These are phyloP conservation scores for Lepidium africanum DNA, from an alignment of 345 rosid genomes.

Conservation along the genomic window DNA sequence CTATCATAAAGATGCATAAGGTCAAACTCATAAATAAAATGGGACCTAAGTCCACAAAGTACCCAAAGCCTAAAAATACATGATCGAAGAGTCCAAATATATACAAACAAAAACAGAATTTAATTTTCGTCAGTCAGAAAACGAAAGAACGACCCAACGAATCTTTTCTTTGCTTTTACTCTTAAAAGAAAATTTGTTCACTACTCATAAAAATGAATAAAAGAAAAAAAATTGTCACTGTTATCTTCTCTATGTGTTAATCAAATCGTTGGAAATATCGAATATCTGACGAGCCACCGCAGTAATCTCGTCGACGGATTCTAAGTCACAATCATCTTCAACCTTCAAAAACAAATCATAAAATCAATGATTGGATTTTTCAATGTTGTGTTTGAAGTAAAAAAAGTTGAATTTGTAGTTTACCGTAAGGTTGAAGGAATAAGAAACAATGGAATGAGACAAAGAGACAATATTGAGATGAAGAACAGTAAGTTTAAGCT, in stretches of 20 bases:
- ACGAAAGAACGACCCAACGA: neutral
- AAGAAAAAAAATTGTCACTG: neutral
- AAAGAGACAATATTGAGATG: constrained; percentile 51
- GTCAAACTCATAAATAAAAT: constrained; percentile 13
- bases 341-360: constrained; percentile 22
- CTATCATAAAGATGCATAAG: constrained; percentile 6
- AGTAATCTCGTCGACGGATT: constrained; percentile 51
- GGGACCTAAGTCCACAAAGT: constrained; percentile 8
- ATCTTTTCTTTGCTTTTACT: neutral
- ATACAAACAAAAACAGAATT: constrained; percentile 13
- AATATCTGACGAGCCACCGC: constrained; percentile 51
- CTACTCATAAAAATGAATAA: neutral
- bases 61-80: neutral
- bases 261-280: constrained; percentile 20
- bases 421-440: constrained; percentile 81
- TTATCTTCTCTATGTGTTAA: neutral
- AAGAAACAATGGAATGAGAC: constrained; percentile 35
- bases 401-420: neutral
- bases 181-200: neutral
- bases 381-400: neutral
- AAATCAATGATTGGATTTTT: neutral
- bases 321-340: constrained; percentile 55
- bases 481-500: constrained; percentile 54
- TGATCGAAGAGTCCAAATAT: constrained; percentile 17
- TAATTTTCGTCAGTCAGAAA: constrained; percentile 3